Percentiles rank a stretch among this genome's conserved stretches.
These are phyloP conservation scores for Podospora didyma DNA, from an alignment of 495 filamentous ascomycete genomes.

Conservation along the genomic window DNA sequence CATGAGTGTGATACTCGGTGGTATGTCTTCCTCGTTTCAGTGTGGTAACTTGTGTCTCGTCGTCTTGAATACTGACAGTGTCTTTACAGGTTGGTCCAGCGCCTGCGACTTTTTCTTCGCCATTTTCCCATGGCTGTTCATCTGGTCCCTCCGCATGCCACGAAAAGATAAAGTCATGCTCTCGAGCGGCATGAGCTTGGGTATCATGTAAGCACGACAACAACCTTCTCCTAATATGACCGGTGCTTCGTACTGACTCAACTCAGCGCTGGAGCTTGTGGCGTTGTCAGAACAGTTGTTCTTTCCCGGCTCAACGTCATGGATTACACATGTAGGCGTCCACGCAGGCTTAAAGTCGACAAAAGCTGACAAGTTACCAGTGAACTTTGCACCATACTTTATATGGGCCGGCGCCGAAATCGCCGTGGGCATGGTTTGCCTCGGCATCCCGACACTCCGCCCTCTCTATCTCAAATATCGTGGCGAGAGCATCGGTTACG, in stretches of 20 bases:
- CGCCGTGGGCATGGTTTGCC: constrained; percentile 36
- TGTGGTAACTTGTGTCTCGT: not conserved
- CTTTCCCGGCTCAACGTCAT: constrained; percentile 30
- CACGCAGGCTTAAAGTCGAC: not conserved
- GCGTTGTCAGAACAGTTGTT: constrained; percentile 36
- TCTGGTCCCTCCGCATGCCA: constrained; percentile 37
- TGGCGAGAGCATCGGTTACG: constrained; percentile 18
- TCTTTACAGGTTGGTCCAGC: constrained; percentile 33
- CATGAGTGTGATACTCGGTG: constrained; percentile 34
- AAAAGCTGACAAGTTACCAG: constrained; percentile 11
- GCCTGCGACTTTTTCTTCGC: constrained; percentile 43
- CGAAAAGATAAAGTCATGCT: constrained; percentile 38
- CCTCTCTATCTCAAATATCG: constrained; percentile 33
- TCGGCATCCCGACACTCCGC: constrained; percentile 35
- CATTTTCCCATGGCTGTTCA: constrained; percentile 42
- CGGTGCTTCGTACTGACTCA: not conserved
- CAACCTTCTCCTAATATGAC: not conserved
- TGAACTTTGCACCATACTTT: constrained; percentile 38
- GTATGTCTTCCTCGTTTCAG: constrained; percentile 11
- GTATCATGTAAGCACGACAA: constrained; percentile 32
- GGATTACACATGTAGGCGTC: constrained; percentile 33
- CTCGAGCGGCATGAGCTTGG: constrained; percentile 39
- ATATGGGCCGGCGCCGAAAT: constrained; percentile 40
- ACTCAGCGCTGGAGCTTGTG: constrained; percentile 36
- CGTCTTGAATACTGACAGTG: not conserved